Conservation (phyloP, 352 stramenopile genomes). For the Phytophthora cryptogea region DNA sequence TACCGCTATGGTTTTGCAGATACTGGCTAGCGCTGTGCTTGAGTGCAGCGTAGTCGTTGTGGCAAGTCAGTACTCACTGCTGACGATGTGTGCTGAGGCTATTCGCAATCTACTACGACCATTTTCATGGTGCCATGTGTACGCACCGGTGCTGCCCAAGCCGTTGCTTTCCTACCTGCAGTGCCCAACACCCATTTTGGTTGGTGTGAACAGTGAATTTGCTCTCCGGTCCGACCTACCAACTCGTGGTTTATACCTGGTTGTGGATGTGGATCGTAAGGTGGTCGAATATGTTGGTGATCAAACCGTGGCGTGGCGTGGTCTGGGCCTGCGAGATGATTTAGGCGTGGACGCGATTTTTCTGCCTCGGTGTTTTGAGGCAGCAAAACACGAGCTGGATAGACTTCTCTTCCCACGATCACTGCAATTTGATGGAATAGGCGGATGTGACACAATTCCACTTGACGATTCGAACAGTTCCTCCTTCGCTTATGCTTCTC, state of each 20-base stretch:
- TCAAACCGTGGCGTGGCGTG: conserved; percentile 59
- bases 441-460: conserved; percentile 26
- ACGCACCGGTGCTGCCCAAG: conserved; percentile 85
- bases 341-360: conserved; percentile 44
- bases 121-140: conserved; percentile 91
- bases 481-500: conserved; percentile 22
- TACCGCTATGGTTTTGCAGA: conserved; percentile 65
- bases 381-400: conserved; percentile 60
- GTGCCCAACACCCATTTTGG: conserved; percentile 89
- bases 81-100: conserved; percentile 83
- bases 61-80: conserved; percentile 77
- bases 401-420: conserved; percentile 46
- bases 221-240: conserved; percentile 62
- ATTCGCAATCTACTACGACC: conserved; percentile 86
- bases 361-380: conserved; percentile 58
- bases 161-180: conserved; percentile 87
- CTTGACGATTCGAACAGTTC: conserved; percentile 10
- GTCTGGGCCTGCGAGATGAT: conserved; percentile 56
- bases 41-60: conserved; percentile 90
- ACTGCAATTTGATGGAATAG: conserved; percentile 47
- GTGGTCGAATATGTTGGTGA: conserved; percentile 74
- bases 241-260: conserved; percentile 68
- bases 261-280: conserved; percentile 74
- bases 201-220: conserved; percentile 81
- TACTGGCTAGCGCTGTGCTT: conserved; percentile 82